A percentile compares a stretch with the other conserved stretches of the same genome.
Evolutionary conservation across 1,284 basidiomycete species (phyloP).

Genomic region (Malassezia slooffiae): DNA sequence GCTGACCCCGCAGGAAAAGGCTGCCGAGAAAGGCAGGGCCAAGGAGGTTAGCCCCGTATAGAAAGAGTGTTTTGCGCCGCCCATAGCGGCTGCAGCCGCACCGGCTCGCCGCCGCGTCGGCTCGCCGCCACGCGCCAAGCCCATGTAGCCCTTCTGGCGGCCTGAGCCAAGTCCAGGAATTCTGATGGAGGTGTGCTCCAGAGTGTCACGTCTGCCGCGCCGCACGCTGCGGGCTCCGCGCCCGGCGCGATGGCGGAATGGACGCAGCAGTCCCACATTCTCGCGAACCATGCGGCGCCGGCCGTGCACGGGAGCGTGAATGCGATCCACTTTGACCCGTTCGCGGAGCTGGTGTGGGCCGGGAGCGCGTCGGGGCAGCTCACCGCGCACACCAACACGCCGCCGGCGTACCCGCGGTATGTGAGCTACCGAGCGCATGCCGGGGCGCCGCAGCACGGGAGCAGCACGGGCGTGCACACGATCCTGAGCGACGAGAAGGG

Average conservation of each 20-base stretch:
- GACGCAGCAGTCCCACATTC: slow-evolving; percentile 37
- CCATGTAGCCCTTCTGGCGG: too few relatives aligned
- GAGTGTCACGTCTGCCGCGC: not conserved
- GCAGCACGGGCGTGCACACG: slow-evolving; percentile 50
- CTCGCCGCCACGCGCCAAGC: too few relatives aligned
- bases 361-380: slow-evolving; percentile 66
- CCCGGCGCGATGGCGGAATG: slow-evolving; percentile 31
- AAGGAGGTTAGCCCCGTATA: slow-evolving; percentile 13
- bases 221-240: not conserved
- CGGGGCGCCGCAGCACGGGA: slow-evolving; percentile 51
- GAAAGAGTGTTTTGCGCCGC: too few relatives aligned
- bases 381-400: slow-evolving; percentile 52
- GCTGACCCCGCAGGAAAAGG: slow-evolving; percentile 14
- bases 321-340: slow-evolving; percentile 68
- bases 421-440: too few relatives aligned
- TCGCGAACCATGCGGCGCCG: slow-evolving; percentile 26
- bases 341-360: slow-evolving; percentile 78
- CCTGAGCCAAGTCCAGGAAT: too few relatives aligned
- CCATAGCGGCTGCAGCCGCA: too few relatives aligned
- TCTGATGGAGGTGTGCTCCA: slow-evolving; percentile 7
- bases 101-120: too few relatives aligned
- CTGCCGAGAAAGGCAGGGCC: slow-evolving; percentile 2
- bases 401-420: slow-evolving; percentile 53
- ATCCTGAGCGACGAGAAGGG: slow-evolving; percentile 45
- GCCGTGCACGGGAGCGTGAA: slow-evolving; percentile 32